Evolutionary conservation across 495 filamentous ascomycete genomes (phyloP).

Genomic region (Annulohypoxylon stygium): DNA sequence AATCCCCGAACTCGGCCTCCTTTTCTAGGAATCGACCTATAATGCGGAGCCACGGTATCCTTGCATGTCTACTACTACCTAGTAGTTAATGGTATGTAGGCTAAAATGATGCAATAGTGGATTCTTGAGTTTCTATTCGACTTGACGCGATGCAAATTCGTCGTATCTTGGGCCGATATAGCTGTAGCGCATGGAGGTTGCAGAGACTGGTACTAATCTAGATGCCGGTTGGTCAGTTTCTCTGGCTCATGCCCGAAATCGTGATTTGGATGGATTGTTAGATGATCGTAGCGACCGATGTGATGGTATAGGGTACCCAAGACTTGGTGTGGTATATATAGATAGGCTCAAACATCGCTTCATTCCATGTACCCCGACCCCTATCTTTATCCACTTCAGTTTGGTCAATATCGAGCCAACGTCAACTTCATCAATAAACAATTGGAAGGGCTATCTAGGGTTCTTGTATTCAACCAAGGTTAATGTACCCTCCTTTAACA

Average conservation of each 20-base stretch:
- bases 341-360: neutral
- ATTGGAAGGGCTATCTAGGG: slow-evolving; percentile 52
- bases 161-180: neutral
- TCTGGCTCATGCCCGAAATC: neutral
- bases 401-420: neutral
- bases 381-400: no score
- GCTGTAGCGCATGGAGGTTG: slow-evolving; percentile 15
- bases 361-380: no score
- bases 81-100: slow-evolving; percentile 35
- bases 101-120: slow-evolving; percentile 48
- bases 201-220: neutral
- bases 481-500: slow-evolving; percentile 67
- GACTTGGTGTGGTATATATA: neutral
- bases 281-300: neutral
- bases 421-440: slow-evolving; percentile 16
- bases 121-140: slow-evolving; percentile 23
- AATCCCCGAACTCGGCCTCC: slow-evolving; percentile 32
- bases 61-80: slow-evolving; percentile 30
- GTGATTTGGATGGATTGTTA: neutral
- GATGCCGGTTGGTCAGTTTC: neutral
- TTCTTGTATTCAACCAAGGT: slow-evolving; percentile 62
- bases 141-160: slow-evolving; percentile 3
- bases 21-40: slow-evolving; percentile 21
- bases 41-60: slow-evolving; percentile 26
- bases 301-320: neutral